Percentiles rank a stretch among this genome's conserved stretches.
These are phyloP conservation scores for Ustilago crameri DNA, from an alignment of 1,284 basidiomycete species.

Conservation along the genomic window DNA sequence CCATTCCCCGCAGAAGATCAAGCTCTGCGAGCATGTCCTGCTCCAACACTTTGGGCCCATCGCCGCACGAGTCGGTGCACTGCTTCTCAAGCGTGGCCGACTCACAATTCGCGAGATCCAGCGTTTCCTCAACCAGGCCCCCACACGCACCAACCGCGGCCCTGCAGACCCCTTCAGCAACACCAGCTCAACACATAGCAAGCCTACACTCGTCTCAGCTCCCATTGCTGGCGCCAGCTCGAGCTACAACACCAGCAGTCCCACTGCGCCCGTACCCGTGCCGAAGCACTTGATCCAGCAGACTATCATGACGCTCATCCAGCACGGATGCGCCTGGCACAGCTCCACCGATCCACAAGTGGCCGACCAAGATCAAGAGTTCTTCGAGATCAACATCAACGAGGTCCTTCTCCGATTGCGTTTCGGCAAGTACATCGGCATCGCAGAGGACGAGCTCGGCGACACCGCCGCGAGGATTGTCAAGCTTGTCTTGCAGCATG, in stretches of 20 bases:
- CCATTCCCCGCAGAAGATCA: slow-evolving; percentile 62
- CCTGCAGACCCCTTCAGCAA: slow-evolving; percentile 38
- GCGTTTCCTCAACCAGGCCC: slow-evolving; percentile 54
- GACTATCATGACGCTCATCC: slow-evolving; percentile 82
- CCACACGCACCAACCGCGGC: slow-evolving; percentile 37
- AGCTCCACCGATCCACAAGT: slow-evolving; percentile 49
- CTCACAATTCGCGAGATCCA: slow-evolving; percentile 74
- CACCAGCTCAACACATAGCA: slow-evolving; percentile 12
- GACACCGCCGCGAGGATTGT: slow-evolving; percentile 71
- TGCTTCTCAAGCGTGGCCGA: slow-evolving; percentile 85
- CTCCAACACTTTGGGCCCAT: slow-evolving; percentile 81
- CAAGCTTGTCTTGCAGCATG: slow-evolving; percentile 77
- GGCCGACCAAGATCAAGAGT: slow-evolving; percentile 56
- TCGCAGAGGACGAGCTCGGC: slow-evolving; percentile 78
- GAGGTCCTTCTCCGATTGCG: slow-evolving; percentile 66
- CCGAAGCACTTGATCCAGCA: slow-evolving; percentile 76
- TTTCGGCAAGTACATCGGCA: slow-evolving; percentile 76
- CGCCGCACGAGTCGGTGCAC: slow-evolving; percentile 78
- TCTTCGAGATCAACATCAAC: slow-evolving; percentile 69
- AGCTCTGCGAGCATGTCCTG: slow-evolving; percentile 79
- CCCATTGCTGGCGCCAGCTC: slow-evolving; percentile 40
- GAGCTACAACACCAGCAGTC: slow-evolving; percentile 64
- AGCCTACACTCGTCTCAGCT: slow-evolving; percentile 32
- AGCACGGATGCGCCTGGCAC: slow-evolving; percentile 78
- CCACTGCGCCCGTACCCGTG: slow-evolving; percentile 75